These are phyloP conservation scores for Amoebophrya sp. DNA, from an alignment of 169 alveolate genomes.

Conservation along the genomic window DNA sequence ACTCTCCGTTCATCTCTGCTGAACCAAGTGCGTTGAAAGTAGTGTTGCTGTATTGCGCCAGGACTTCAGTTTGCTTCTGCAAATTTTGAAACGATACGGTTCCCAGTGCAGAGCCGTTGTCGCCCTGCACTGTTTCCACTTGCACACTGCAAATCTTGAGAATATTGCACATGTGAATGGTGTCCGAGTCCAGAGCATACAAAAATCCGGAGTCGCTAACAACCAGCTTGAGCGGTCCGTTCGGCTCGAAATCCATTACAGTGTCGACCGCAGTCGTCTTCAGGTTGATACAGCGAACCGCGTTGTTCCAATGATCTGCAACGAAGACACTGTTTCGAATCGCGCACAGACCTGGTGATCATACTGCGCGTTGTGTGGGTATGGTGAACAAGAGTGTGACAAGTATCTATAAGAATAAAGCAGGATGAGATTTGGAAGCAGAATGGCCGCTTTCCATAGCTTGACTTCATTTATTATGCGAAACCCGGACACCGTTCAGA, in stretches of 20 bases:
- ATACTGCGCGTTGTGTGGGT: no score
- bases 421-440: no score
- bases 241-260: not conserved
- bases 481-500: no score
- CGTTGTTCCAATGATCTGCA: slow-evolving; percentile 10
- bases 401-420: no score
- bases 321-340: not conserved
- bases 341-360: no score
- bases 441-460: no score
- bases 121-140: not conserved
- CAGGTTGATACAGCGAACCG: not conserved
- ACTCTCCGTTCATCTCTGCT: no score
- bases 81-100: not conserved
- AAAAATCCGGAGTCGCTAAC: not conserved
- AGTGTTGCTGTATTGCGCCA: no score
- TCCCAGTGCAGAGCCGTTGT: not conserved
- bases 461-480: no score
- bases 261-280: slow-evolving; percentile 17
- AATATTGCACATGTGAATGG: slow-evolving; percentile 4
- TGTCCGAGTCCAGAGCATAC: not conserved
- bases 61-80: slow-evolving; percentile 28
- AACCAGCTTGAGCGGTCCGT: not conserved
- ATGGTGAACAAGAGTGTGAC: no score
- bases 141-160: not conserved
- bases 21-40: no score